Evolutionary conservation across 2,329 filamentous ascomycete species (phyloP), one percentile per base, ranked within the genome.

Genomic region (Stagonosporopsis rhizophila): DNA sequence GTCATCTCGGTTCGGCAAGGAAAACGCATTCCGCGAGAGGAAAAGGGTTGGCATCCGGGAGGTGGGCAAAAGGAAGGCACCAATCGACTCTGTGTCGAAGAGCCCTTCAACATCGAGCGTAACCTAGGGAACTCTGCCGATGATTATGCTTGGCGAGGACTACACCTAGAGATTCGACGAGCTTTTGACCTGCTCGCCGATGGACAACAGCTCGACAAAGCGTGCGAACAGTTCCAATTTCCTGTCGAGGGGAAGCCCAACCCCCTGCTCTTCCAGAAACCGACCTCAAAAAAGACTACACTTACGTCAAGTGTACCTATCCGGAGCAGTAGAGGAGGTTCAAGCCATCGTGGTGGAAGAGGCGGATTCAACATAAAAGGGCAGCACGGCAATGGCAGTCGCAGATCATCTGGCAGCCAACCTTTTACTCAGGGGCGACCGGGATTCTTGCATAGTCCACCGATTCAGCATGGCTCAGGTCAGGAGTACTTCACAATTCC

Each of bases 91-190:
- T 97, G 94, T 73, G 91, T 99, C 11, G 95, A 99, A 73, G 95
- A 99, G 75, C 95, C 95, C 0, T 99, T 99, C 81, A 99, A 96
- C 69, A 89, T 84, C 4, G 83, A 84, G 32, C 87, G 95, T 38
- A 99, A 99, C 73, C 82, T 99, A 41, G 95, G 93, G 38, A 99
- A 99, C 68, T 98, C 95, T 2, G 95, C 92, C 8, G 95, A 99
- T 72, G 93, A 96, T 73, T 96, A 91, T 39, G 94, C 95, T 0
- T 97, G 96, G 77, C 87, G 90, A 46, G 95, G 95, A 1, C 85
- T 99, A 27, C 95, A 99, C 73, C 77, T 92, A 64, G 95, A 99
- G 77, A 81, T 99, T 45, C 87, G 95, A 59, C 85, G 92, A 63
- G 95, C 95, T 0, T 98, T 96, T 72, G 89, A 92, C 55, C 78